Conservation (phyloP, 768 basidiomycete genomes). For the Podaxis sp. region DNA sequence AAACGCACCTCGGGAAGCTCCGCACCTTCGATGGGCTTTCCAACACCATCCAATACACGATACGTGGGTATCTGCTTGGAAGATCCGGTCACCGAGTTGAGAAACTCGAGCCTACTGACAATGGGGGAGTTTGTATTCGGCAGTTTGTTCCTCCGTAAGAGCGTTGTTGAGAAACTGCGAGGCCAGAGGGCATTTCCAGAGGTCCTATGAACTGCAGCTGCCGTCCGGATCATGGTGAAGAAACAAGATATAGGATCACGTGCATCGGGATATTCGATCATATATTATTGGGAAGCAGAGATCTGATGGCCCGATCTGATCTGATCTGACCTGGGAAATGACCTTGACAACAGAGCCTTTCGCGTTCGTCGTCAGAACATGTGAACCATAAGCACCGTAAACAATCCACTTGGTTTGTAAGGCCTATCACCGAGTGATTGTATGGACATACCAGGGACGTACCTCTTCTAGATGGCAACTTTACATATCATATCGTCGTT, state of each 20-base stretch:
- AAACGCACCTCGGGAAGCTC: slow-evolving; percentile 68
- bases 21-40: slow-evolving; percentile 70
- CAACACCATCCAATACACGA: slow-evolving; percentile 80
- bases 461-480: slow-evolving; percentile 2
- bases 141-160: slow-evolving; percentile 24
- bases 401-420: slow-evolving; percentile 10
- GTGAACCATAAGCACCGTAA: slow-evolving; percentile 5
- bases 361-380: slow-evolving; percentile 7
- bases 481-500: slow-evolving; percentile 9
- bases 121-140: slow-evolving; percentile 59
- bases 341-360: slow-evolving; percentile 4
- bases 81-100: slow-evolving; percentile 70
- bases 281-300: slow-evolving; percentile 14
- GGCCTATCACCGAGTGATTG: slow-evolving; percentile 1
- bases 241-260: slow-evolving; percentile 25
- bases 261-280: slow-evolving; percentile 18
- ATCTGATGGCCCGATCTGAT: slow-evolving; percentile 14
- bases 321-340: slow-evolving; percentile 1
- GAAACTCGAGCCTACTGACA: slow-evolving; percentile 69
- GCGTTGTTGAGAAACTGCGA: slow-evolving; percentile 13
- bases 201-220: slow-evolving; percentile 16
- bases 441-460: slow-evolving; percentile 6
- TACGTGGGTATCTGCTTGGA: slow-evolving; percentile 79
- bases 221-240: slow-evolving; percentile 36
- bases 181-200: slow-evolving; percentile 7